phyloP scores from a whole-genome alignment of 345 rosid genomes.

The Conringia planisiliqua region DNA sequence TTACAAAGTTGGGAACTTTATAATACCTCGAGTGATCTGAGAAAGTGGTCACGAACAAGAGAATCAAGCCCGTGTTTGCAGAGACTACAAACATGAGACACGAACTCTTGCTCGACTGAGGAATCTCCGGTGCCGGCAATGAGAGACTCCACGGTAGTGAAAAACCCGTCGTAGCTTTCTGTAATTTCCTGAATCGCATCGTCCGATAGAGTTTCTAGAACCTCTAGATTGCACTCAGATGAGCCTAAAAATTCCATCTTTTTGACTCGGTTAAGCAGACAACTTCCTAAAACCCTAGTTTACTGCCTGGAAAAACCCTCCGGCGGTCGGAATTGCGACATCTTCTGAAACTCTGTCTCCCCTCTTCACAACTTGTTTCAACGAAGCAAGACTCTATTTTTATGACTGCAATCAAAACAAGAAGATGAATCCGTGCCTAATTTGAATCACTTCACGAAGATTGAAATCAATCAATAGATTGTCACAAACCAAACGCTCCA shows the following conservation, averaged over 20 bases:
- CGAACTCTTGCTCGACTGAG: conserved; percentile 43
- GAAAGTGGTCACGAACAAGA: conserved; percentile 72
- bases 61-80: conserved; percentile 68
- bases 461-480: neutral
- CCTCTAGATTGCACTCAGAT: conserved; percentile 40
- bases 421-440: neutral
- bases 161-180: conserved; percentile 57
- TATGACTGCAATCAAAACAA: neutral
- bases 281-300: conserved; percentile 5
- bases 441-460: neutral
- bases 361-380: neutral
- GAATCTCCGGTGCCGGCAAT: conserved; percentile 44
- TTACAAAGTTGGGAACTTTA: neutral
- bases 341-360: neutral
- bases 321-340: neutral
- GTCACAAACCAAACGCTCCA: neutral
- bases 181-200: conserved; percentile 54
- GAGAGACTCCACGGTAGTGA: conserved; percentile 53
- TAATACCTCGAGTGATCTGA: conserved; percentile 58
- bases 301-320: neutral
- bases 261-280: neutral
- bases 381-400: neutral
- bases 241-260: conserved; percentile 48
- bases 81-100: conserved; percentile 52
- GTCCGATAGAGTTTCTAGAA: conserved; percentile 49